phyloP scores from a whole-genome alignment of 2,329 filamentous ascomycete genomes.

The Cordyceps javanica region DNA sequence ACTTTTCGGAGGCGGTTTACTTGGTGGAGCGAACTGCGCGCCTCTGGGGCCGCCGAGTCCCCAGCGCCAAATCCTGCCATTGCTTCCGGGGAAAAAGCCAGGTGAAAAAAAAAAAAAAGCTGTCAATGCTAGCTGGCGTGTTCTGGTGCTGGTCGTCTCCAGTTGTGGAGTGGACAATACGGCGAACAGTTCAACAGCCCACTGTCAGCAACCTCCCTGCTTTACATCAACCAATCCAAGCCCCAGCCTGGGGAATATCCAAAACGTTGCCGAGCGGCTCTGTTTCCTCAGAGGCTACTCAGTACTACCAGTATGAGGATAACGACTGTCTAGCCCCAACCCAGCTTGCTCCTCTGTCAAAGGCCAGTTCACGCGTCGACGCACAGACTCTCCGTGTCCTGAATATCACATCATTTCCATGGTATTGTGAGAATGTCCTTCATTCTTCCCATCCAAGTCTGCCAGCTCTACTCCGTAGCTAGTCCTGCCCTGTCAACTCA shows the following conservation, averaged over 20 bases:
- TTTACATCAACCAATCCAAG: neutral
- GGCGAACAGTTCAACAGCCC: neutral
- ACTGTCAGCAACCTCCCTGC: neutral
- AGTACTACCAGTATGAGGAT: neutral
- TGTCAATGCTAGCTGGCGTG: neutral
- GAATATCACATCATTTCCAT: neutral
- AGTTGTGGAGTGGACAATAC: neutral
- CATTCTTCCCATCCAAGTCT: neutral
- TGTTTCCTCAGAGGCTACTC: too few relatives aligned
- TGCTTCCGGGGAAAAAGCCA: neutral
- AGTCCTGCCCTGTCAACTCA: neutral
- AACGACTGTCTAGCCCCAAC: neutral
- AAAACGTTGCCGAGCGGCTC: neutral
- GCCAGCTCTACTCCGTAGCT: neutral
- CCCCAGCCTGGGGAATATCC: neutral
- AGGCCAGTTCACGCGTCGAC: too few relatives aligned
- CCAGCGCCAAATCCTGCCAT: too few relatives aligned
- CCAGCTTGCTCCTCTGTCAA: neutral
- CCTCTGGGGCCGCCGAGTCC: neutral
- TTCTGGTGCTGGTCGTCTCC: neutral
- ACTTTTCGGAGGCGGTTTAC: conserved; percentile 23
- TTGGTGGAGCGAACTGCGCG: conserved; percentile 19
- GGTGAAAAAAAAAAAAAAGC: neutral
- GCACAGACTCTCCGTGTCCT: neutral
- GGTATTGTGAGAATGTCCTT: too few relatives aligned